Percentiles rank a stretch among this genome's conserved stretches.
These are phyloP conservation scores for Lunularia cruciata DNA, from an alignment of 225 moss, liverwort and hornwort genomes.

Conservation along the genomic window DNA sequence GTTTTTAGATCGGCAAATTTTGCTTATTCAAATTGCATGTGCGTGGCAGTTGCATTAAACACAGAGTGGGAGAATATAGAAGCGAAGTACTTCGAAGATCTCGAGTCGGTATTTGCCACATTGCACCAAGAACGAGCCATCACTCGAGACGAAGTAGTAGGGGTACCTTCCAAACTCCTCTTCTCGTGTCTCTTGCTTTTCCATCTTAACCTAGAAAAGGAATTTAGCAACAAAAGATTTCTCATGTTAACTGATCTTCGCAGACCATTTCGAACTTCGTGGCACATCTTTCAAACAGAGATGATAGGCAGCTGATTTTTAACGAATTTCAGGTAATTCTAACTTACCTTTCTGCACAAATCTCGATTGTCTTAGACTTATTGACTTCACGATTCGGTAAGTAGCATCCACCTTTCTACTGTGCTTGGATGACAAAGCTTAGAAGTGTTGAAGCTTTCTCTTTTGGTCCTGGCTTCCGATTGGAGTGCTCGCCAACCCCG, in stretches of 20 bases:
- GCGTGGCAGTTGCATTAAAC: constrained; percentile 51
- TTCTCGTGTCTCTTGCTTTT: background rate
- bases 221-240: no score
- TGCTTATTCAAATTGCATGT: constrained; percentile 2
- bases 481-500: no score
- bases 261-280: constrained; percentile 54
- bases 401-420: no score
- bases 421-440: no score
- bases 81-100: constrained; percentile 51
- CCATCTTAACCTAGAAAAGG: no score
- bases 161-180: constrained; percentile 42
- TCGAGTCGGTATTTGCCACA: constrained; percentile 49
- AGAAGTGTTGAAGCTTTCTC: no score
- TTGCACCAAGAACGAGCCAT: constrained; percentile 42
- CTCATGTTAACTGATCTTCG: no score
- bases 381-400: no score
- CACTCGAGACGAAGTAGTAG: constrained; percentile 50
- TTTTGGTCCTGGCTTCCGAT: no score
- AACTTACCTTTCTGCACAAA: background rate
- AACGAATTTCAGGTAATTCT: constrained; percentile 64
- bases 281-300: constrained; percentile 46
- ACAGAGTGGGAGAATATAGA: constrained; percentile 61
- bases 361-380: no score
- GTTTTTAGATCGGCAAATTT: no score
- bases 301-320: constrained; percentile 63